Percentiles rank a stretch among this genome's conserved stretches.
These are phyloP conservation scores for Hanseniaspora pseudoguilliermondii DNA, from an alignment of 805 yeast species.

Conservation along the genomic window DNA sequence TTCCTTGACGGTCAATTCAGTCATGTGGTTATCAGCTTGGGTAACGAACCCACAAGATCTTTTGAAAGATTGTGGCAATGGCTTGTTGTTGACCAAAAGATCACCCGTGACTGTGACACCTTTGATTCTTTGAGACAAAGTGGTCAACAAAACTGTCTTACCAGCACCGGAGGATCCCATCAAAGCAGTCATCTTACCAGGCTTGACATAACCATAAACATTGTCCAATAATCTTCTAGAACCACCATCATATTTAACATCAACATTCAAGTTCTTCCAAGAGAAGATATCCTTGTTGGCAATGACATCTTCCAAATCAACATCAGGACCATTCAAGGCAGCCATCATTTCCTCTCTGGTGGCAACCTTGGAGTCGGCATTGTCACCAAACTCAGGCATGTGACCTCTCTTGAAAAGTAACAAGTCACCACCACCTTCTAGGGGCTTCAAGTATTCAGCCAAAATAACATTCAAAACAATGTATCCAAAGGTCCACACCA, in stretches of 20 bases:
- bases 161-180: slow-evolving; percentile 89
- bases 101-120: slow-evolving; percentile 63
- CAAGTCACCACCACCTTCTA: slow-evolving; percentile 31
- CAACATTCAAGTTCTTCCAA: slow-evolving; percentile 60
- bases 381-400: slow-evolving; percentile 27
- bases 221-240: slow-evolving; percentile 42
- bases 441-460: slow-evolving; percentile 29
- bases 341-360: slow-evolving; percentile 31
- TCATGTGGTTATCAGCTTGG: slow-evolving; percentile 67
- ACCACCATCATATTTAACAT: slow-evolving; percentile 48
- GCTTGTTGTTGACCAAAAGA: slow-evolving; percentile 56
- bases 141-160: slow-evolving; percentile 63
- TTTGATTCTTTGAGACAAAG: slow-evolving; percentile 57
- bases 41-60: slow-evolving; percentile 71
- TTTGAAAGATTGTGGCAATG: slow-evolving; percentile 50
- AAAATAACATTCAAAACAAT: slow-evolving; percentile 27
- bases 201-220: slow-evolving; percentile 63
- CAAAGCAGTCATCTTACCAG: slow-evolving; percentile 68
- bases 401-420: slow-evolving; percentile 36
- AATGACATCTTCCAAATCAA: slow-evolving; percentile 24
- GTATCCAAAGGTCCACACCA: slow-evolving; percentile 35
- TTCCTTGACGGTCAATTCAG: slow-evolving; percentile 60
- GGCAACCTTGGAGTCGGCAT: slow-evolving; percentile 30
- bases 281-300: slow-evolving; percentile 45
- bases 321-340: slow-evolving; percentile 25